Base-by-base conservation (phyloP, 352 stramenopile species). In the Thraustochytrium striatum region DNA sequence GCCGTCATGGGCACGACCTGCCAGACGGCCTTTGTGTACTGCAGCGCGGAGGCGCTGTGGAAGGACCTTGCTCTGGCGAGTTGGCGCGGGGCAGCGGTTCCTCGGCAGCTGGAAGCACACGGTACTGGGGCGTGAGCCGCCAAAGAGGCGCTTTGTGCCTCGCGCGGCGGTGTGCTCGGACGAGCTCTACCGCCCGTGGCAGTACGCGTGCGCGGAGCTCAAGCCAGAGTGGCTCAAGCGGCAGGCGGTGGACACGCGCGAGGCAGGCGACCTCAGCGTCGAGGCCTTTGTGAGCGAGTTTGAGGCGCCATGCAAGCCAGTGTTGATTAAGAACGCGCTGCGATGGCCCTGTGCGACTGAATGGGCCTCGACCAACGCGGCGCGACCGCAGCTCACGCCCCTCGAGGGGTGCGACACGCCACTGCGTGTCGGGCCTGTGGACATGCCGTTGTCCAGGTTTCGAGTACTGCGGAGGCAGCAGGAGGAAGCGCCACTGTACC, bases 401-500 rank as follows among this genome's bases (percentile, higher is more conserved):
- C 55, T 75, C 28, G 59, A 80, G 28, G 41, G 55, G 3, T 13
- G 33, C 28, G n/a, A 75, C 16, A 28, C 9, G 36, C 5, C 70
- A 9, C 52, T 80, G 55, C 55, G 70, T 28, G 55, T 70, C 21
- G 70, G 70, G 9, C 70, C 70, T 5, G 55, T 80, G 3, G 59
- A 80, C 57, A 80, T 80, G 59, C 55, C 35, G 7, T 52, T 85
- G 8, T 75, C 33, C 28, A 32, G 84, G 28, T 85, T 82, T 82
- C 25, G n/a, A 72, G 9, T 84, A 84, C 53, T 78, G 44, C 9
- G 65, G 57, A 55, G 30, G 33, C 47, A 55, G 32, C 16, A 36
- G 9, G 81, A 84, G 39, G 81, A 84, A 58, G 35, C 36, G 9
- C 81, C 73, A 13, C 50, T 84, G 5, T 84, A 84, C 69, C 52